These are phyloP conservation scores for Comarum palustre DNA, from an alignment of 306 rosid species.

Conservation along the genomic window DNA sequence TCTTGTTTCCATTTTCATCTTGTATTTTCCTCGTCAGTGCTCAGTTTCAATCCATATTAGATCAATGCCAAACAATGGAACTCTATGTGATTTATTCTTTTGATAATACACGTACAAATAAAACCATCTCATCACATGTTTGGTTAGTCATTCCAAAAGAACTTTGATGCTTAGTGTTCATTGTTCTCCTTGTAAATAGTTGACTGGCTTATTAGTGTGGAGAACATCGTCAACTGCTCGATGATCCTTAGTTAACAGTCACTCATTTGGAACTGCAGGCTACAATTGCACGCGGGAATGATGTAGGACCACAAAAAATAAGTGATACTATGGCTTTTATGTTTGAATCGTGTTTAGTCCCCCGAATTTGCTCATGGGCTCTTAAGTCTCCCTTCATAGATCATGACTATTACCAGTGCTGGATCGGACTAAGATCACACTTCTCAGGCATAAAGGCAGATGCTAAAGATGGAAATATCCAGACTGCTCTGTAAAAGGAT, in stretches of 20 bases:
- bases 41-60: not conserved
- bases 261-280: slow-evolving; percentile 39
- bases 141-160: not conserved
- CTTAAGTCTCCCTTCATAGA: slow-evolving; percentile 73
- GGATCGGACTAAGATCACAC: slow-evolving; percentile 85
- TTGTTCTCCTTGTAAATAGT: not conserved
- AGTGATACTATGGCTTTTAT: slow-evolving; percentile 80
- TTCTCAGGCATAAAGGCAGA: slow-evolving; percentile 27
- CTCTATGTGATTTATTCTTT: not conserved
- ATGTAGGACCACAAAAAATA: slow-evolving; percentile 65
- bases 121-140: not conserved
- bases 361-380: slow-evolving; percentile 70
- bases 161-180: not conserved
- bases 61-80: not conserved
- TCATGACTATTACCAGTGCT: slow-evolving; percentile 83
- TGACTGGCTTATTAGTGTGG: not conserved
- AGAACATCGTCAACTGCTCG: not conserved
- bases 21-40: not conserved
- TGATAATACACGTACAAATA: not conserved
- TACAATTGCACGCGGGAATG: slow-evolving; percentile 59
- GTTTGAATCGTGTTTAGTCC: slow-evolving; percentile 87
- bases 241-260: slow-evolving; percentile 1
- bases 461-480: slow-evolving; percentile 11
- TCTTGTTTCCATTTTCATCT: not conserved
- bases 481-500: slow-evolving; percentile 15